Evolutionary conservation across 2,329 filamentous ascomycete species (phyloP).

Genomic region (Nemania diffusa): DNA sequence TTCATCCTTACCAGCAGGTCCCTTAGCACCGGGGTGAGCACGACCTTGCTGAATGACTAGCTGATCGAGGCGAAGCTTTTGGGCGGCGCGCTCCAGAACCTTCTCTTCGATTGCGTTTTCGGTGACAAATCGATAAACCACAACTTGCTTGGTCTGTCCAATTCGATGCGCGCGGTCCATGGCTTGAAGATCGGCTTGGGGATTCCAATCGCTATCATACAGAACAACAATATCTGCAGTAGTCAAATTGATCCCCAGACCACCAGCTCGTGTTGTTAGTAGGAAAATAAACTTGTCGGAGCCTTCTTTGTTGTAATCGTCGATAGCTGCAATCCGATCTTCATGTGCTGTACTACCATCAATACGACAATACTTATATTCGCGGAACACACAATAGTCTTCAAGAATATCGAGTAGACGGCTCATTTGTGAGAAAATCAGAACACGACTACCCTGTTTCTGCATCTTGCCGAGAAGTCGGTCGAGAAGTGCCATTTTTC

Average conservation of each 20-base stretch:
- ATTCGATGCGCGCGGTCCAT: constrained; percentile 99
- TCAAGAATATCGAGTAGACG: constrained; percentile 96
- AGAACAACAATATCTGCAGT: constrained; percentile 94
- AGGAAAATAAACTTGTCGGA: constrained; percentile 98
- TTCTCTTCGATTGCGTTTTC: constrained; percentile 99
- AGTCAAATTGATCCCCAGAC: constrained; percentile 95
- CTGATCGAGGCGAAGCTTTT: constrained; percentile 95
- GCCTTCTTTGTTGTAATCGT: constrained; percentile 95
- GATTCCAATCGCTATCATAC: constrained; percentile 99
- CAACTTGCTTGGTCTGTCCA: constrained; percentile 96
- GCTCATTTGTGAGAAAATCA: constrained; percentile 99
- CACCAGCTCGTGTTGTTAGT: constrained; percentile 93
- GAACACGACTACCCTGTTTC: constrained; percentile 88
- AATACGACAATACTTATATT: constrained; percentile 96
- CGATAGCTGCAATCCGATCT: constrained; percentile 95
- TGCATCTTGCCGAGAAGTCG: constrained; percentile 86
- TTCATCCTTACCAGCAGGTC: constrained; percentile 94
- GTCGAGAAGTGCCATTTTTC: constrained; percentile 97
- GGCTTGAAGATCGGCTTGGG: constrained; percentile 95
- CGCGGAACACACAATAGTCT: constrained; percentile 96
- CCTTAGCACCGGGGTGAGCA: constrained; percentile 88
- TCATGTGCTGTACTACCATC: constrained; percentile 97
- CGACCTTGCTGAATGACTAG: constrained; percentile 98
- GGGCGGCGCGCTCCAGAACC: constrained; percentile 93
- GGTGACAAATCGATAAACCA: constrained; percentile 96